Evolutionary conservation across 108 stramenopile species (phyloP).

Genomic region (Ochromonas danica): DNA sequence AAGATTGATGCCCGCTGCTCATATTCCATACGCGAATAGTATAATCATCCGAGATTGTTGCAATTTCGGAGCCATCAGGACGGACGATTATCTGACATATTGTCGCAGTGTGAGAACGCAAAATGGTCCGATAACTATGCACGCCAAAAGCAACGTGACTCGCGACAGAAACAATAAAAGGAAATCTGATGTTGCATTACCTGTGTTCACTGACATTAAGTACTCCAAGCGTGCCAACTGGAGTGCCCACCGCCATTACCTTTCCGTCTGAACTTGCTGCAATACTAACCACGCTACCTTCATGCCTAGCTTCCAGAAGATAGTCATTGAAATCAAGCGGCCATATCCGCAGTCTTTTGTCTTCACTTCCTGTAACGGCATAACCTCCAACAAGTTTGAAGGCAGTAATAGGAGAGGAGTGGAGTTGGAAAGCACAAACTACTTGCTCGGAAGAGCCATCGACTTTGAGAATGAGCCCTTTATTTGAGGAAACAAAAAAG

Average conservation of each 20-base stretch:
- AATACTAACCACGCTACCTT: constrained; percentile 26
- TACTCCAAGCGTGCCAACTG: constrained; percentile 32
- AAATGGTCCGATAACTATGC: constrained; percentile 51
- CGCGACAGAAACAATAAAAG: constrained; percentile 47
- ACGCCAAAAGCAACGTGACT: too few species aligned
- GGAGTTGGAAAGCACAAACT: constrained; percentile 58
- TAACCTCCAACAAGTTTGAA: constrained; percentile 53
- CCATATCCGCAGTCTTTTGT: constrained; percentile 61
- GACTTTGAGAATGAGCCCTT: constrained; percentile 57
- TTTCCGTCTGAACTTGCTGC: constrained; percentile 31
- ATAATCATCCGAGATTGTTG: constrained; percentile 36
- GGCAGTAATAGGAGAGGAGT: constrained; percentile 53
- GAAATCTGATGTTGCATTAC: constrained; percentile 22
- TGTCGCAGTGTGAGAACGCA: constrained; percentile 51
- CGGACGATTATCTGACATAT: constrained; percentile 18
- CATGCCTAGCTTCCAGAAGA: constrained; percentile 60
- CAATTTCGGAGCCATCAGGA: constrained; percentile 24
- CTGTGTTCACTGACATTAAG: neutral
- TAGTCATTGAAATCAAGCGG: constrained; percentile 63
- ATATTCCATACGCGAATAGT: constrained; percentile 57
- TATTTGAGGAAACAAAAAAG: neutral
- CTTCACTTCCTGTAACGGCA: constrained; percentile 55
- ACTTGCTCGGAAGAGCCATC: constrained; percentile 50
- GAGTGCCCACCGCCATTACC: constrained; percentile 36
- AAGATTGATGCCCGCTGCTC: constrained; percentile 44